These are phyloP conservation scores for Hibiscus syriacus DNA, from an alignment of 345 rosid species.

Conservation along the genomic window DNA sequence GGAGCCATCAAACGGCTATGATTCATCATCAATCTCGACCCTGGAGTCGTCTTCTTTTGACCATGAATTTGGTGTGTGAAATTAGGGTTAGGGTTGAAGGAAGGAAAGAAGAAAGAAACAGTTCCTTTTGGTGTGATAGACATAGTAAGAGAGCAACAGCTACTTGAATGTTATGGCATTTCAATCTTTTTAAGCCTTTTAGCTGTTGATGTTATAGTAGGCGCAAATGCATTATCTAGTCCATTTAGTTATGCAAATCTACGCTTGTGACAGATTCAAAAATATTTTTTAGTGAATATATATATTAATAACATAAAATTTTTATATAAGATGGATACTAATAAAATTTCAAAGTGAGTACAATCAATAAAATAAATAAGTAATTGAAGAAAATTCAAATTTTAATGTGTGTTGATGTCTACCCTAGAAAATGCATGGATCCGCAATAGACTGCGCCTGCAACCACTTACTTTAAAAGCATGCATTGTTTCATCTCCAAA, in stretches of 20 bases:
- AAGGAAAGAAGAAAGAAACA: not conserved
- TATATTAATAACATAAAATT: no score
- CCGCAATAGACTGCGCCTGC: not conserved
- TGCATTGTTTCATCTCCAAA: not conserved
- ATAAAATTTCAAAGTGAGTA: no score
- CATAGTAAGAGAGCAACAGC: not conserved
- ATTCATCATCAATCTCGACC: conserved; percentile 1
- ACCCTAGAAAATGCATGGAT: no score
- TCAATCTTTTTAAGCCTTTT: conserved; percentile 4
- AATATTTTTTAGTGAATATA: no score
- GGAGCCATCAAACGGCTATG: not conserved
- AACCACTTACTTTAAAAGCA: not conserved
- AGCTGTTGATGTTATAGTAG: not conserved
- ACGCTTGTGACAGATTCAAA: no score
- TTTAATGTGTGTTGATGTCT: no score
- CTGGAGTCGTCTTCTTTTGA: not conserved
- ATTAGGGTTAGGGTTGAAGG: conserved; percentile 2
- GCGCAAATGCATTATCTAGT: not conserved
- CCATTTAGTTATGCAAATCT: no score
- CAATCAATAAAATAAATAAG: no score
- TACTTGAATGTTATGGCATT: conserved; percentile 9
- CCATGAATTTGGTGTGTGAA: not conserved
- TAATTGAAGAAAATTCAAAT: no score
- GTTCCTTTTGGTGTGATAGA: not conserved
- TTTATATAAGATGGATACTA: no score